Conservation (phyloP, 495 filamentous ascomycete genomes). For the Hypoxylon subgilvum region DNA sequence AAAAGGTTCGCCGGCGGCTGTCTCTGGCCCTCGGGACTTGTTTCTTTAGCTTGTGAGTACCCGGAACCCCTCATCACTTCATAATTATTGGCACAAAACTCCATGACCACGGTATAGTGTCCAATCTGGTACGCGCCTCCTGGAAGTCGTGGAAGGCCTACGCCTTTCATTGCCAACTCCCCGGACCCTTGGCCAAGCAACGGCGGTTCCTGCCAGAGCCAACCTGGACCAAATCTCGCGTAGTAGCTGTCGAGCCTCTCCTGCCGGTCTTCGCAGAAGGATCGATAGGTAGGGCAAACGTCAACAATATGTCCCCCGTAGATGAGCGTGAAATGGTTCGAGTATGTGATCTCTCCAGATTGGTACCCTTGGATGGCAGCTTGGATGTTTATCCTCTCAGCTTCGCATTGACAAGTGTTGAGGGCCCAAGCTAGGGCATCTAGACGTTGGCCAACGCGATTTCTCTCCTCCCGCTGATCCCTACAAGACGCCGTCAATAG, state of each 20-base stretch:
- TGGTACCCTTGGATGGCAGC: constrained; percentile 53
- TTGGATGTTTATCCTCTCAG: constrained; percentile 51
- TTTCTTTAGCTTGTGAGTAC: background rate
- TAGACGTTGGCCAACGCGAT: constrained; percentile 43
- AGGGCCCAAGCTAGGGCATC: constrained; percentile 41
- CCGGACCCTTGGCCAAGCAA: constrained; percentile 32
- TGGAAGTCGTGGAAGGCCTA: constrained; percentile 25
- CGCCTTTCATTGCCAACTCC: constrained; percentile 39
- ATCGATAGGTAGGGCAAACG: constrained; percentile 42
- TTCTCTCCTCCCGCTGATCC: constrained; percentile 31
- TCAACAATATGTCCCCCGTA: constrained; percentile 56
- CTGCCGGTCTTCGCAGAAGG: constrained; percentile 47
- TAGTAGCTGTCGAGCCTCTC: constrained; percentile 51
- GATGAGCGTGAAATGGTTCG: constrained; percentile 50
- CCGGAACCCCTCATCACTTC: background rate
- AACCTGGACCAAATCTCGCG: constrained; percentile 47
- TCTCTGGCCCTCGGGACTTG: constrained; percentile 3
- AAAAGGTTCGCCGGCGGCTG: background rate
- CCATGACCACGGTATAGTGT: constrained; percentile 12
- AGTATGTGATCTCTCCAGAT: constrained; percentile 49
- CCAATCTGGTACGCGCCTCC: constrained; percentile 13
- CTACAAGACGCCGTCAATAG: constrained; percentile 23
- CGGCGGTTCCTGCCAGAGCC: constrained; percentile 60
- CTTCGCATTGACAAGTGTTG: constrained; percentile 43
- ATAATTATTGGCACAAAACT: constrained; percentile 12